These are phyloP conservation scores for Hygrophorus russula DNA, from an alignment of 768 basidiomycete genomes.

Conservation along the genomic window DNA sequence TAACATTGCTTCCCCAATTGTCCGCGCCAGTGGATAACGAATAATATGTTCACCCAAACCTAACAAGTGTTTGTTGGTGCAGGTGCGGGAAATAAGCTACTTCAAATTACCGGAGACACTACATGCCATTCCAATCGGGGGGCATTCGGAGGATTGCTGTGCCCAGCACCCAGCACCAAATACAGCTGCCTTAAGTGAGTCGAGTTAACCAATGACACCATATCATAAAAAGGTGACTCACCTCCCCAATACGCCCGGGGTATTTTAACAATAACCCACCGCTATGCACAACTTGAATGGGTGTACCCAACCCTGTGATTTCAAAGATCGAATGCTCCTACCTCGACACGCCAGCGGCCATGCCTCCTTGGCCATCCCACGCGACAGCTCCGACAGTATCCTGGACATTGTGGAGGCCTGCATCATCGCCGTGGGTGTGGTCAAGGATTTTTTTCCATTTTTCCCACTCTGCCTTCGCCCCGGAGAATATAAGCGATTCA, in stretches of 20 bases:
- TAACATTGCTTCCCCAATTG: slow-evolving; percentile 32
- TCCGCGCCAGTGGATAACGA: slow-evolving; percentile 41
- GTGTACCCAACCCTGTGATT: background rate
- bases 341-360: slow-evolving; percentile 75
- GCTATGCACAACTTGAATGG: slow-evolving; percentile 23
- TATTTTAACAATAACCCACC: slow-evolving; percentile 73
- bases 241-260: slow-evolving; percentile 70
- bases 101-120: slow-evolving; percentile 49
- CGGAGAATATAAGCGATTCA: slow-evolving; percentile 36
- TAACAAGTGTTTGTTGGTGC: slow-evolving; percentile 13
- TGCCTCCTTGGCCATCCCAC: slow-evolving; percentile 29
- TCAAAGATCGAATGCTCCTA: slow-evolving; percentile 12
- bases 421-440: slow-evolving; percentile 4
- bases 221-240: slow-evolving; percentile 15
- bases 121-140: slow-evolving; percentile 39
- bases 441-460: slow-evolving; percentile 45
- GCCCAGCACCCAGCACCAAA: slow-evolving; percentile 78
- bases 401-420: slow-evolving; percentile 31
- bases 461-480: slow-evolving; percentile 43
- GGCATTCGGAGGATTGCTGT: slow-evolving; percentile 16
- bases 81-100: slow-evolving; percentile 3
- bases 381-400: slow-evolving; percentile 80
- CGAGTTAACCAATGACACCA: background rate
- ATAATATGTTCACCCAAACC: slow-evolving; percentile 69
- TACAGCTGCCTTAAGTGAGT: slow-evolving; percentile 42